Conservation (phyloP, 192 early-diverging fungal species). For the Coemansia sp. region DNA sequence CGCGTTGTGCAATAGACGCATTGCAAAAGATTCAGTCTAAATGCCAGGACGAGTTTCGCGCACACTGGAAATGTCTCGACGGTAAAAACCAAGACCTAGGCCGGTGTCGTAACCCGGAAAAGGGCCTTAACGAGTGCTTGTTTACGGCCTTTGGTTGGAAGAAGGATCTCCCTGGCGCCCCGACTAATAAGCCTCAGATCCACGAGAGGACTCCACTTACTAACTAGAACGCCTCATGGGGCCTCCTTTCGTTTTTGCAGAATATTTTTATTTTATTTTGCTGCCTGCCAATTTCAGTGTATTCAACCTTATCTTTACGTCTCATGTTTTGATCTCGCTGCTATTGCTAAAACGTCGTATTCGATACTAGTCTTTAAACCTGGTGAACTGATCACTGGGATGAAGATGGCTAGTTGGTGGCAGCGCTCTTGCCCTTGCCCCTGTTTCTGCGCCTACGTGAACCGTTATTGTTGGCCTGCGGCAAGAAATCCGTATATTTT, state of each 20-base stretch:
- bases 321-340: too few species aligned
- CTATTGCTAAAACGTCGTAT: too few species aligned
- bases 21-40: slow-evolving; percentile 86
- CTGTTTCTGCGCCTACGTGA: too few species aligned
- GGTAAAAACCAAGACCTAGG: slow-evolving; percentile 87
- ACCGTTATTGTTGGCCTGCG: too few species aligned
- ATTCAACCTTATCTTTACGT: too few species aligned
- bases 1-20: slow-evolving; percentile 89
- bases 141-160: slow-evolving; percentile 80
- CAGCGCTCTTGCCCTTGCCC: too few species aligned
- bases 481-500: too few species aligned
- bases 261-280: neutral
- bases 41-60: slow-evolving; percentile 83
- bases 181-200: slow-evolving; percentile 48
- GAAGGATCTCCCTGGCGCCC: slow-evolving; percentile 70
- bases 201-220: slow-evolving; percentile 40
- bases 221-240: neutral
- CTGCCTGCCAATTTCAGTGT: neutral
- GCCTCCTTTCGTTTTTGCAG: neutral
- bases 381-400: too few species aligned
- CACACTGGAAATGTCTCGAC: slow-evolving; percentile 94
- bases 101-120: slow-evolving; percentile 79
- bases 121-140: slow-evolving; percentile 84
- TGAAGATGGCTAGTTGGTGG: too few species aligned
- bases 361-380: too few species aligned